Conservation (phyloP, 2,329 filamentous ascomycete genomes). For the Sphaerostilbella broomeana region DNA sequence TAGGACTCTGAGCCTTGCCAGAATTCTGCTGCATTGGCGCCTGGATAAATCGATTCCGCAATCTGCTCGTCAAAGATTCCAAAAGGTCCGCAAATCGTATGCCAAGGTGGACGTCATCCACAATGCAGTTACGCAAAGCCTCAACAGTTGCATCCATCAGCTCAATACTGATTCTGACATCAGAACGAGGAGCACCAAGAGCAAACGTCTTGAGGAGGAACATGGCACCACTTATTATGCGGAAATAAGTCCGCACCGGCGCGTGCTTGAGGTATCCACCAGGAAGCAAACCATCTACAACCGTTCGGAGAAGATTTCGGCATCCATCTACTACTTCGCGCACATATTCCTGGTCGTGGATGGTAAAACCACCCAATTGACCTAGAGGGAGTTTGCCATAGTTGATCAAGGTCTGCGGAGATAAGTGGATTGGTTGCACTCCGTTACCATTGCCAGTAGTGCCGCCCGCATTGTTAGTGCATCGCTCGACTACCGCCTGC, state of each 20-base stretch:
- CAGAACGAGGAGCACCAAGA: conserved; percentile 69
- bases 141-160: conserved; percentile 70
- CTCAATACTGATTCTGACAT: conserved; percentile 67
- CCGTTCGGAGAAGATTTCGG: conserved; percentile 67
- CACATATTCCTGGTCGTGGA: conserved; percentile 65
- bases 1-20: conserved; percentile 36
- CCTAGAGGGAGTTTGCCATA: conserved; percentile 58
- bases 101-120: conserved; percentile 80
- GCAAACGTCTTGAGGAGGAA: conserved; percentile 81
- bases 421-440: conserved; percentile 35
- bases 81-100: conserved; percentile 77
- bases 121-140: conserved; percentile 68
- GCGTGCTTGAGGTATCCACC: conserved; percentile 74
- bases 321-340: conserved; percentile 72
- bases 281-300: conserved; percentile 69
- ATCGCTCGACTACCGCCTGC: conserved; percentile 90
- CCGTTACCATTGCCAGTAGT: conserved; percentile 32
- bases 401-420: conserved; percentile 58
- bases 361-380: conserved; percentile 56
- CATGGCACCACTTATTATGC: conserved; percentile 79
- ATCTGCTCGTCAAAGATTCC: conserved; percentile 67
- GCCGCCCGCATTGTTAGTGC: conserved; percentile 64
- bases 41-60: conserved; percentile 68
- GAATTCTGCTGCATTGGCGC: conserved; percentile 43
- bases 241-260: conserved; percentile 77